Conservation (phyloP, 768 basidiomycete species). For the Trametes elegans region DNA sequence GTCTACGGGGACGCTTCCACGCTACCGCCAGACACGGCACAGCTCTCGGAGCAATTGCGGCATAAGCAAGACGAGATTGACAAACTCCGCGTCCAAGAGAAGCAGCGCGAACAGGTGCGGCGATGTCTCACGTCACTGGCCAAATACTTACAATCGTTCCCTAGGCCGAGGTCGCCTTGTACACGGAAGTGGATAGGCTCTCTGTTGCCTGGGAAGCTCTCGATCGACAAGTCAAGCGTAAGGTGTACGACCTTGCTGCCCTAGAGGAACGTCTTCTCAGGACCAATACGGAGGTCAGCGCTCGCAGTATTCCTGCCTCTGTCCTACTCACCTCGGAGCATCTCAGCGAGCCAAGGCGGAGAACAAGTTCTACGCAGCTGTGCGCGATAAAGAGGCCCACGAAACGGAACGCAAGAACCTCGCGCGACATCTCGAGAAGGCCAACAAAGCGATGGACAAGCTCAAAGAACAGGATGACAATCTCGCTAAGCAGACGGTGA, state of each 20-base stretch:
- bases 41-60: constrained; percentile 54
- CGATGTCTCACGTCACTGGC: too few species aligned
- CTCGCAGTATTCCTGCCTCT: constrained; percentile 22
- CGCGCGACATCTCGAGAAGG: constrained; percentile 54
- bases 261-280: constrained; percentile 74
- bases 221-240: constrained; percentile 77
- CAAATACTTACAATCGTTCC: background rate
- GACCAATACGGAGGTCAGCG: constrained; percentile 59
- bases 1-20: constrained; percentile 58
- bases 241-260: constrained; percentile 76
- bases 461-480: constrained; percentile 62
- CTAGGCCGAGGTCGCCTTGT: constrained; percentile 74
- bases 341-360: constrained; percentile 91
- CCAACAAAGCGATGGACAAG: constrained; percentile 63
- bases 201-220: constrained; percentile 85
- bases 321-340: background rate
- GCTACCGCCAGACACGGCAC: constrained; percentile 48
- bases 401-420: constrained; percentile 73
- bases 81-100: constrained; percentile 57
- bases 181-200: constrained; percentile 80
- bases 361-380: constrained; percentile 88
- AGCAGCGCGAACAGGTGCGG: constrained; percentile 64
- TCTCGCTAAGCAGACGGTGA: constrained; percentile 57
- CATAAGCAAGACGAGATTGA: constrained; percentile 68
- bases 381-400: constrained; percentile 84